phyloP scores from a whole-genome alignment of 2,329 filamentous ascomycete genomes.

The Colletotrichum eleusines region DNA sequence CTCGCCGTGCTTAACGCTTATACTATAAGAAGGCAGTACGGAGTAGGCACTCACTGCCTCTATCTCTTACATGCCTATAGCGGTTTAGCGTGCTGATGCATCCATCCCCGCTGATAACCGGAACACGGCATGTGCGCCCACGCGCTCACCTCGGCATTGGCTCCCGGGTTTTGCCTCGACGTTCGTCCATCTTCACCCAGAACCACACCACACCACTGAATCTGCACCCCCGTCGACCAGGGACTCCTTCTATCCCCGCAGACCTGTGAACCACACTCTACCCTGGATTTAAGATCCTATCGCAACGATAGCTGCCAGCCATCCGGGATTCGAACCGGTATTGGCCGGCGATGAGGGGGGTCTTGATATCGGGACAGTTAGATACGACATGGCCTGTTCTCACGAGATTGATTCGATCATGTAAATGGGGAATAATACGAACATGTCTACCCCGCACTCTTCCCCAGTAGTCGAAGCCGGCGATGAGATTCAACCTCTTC shows the following conservation, averaged over 20 bases:
- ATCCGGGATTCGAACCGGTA: constrained; percentile 18
- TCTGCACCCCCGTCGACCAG: neutral
- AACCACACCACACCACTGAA: constrained; percentile 10
- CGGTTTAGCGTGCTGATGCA: constrained; percentile 15
- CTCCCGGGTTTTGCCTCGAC: neutral
- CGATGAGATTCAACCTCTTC: constrained; percentile 33
- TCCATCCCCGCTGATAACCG: constrained; percentile 14
- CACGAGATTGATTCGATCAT: neutral
- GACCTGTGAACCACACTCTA: neutral
- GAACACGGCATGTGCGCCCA: constrained; percentile 17
- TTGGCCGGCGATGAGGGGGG: constrained; percentile 29
- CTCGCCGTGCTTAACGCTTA: constrained; percentile 1
- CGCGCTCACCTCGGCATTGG: constrained; percentile 18
- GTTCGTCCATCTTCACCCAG: constrained; percentile 14
- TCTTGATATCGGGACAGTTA: constrained; percentile 8
- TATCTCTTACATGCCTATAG: constrained; percentile 15
- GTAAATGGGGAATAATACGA: constrained; percentile 19
- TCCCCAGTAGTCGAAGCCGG: constrained; percentile 2
- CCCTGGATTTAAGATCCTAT: neutral
- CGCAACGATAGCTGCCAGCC: constrained; percentile 16
- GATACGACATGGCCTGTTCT: constrained; percentile 5
- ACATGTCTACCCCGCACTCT: constrained; percentile 12
- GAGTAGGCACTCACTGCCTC: too few species aligned
- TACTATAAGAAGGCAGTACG: too few species aligned
- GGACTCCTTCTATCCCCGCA: constrained; percentile 7